phyloP scores from a whole-genome alignment of 2,329 filamentous ascomycete genomes.

The Xylariaceae sp. region DNA sequence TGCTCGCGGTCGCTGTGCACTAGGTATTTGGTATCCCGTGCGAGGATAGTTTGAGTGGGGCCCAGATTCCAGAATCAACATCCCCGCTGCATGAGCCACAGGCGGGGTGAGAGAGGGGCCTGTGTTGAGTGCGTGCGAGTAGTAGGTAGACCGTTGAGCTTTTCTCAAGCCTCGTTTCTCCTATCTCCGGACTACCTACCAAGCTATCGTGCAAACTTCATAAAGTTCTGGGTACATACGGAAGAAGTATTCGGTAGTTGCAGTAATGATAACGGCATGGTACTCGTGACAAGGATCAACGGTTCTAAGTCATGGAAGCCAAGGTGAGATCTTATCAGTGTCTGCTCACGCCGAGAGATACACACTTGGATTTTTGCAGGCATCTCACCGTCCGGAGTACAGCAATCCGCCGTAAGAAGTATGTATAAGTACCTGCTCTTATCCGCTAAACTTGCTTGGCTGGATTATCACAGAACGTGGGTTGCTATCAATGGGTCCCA shows the following conservation, averaged over 20 bases:
- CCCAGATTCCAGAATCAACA: not conserved
- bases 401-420: not conserved
- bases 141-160: too few relatives aligned
- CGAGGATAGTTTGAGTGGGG: not conserved
- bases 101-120: not conserved
- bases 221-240: too few relatives aligned
- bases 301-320: not conserved
- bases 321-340: not conserved
- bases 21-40: too few relatives aligned
- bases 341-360: not conserved
- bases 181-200: not conserved
- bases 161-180: too few relatives aligned
- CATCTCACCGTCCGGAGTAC: not conserved
- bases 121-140: not conserved
- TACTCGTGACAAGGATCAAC: not conserved
- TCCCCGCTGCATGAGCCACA: not conserved
- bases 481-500: not conserved
- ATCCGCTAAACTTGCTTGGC: not conserved
- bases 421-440: not conserved
- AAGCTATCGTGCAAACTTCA: not conserved
- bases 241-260: too few relatives aligned
- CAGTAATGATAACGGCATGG: too few relatives aligned
- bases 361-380: not conserved
- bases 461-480: not conserved
- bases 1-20: too few relatives aligned